Evolutionary conservation across 2,329 filamentous ascomycete species (phyloP), one percentile per base, ranked within the genome.

Genomic region (Dactylellina sp.): DNA sequence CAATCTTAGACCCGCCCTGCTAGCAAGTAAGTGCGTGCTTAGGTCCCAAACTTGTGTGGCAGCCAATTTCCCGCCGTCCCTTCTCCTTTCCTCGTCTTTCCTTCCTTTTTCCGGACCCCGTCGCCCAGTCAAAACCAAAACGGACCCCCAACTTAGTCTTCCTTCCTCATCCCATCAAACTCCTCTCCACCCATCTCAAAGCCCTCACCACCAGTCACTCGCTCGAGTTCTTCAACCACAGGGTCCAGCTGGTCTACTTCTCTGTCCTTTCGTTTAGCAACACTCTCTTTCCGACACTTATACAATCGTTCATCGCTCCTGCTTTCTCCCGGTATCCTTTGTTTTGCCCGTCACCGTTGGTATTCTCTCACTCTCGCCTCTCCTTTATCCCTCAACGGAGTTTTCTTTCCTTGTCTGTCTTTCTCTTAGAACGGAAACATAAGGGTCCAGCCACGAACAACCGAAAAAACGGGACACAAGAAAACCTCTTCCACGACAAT

Each of bases 201-300:
- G 50, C 60, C 35, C 66, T 72, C 53, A 72, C 68, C 68, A 56
- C 52, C 68, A 72, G 68, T 72, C 68, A 18, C 68, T 72, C 68
- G 68, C 68, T 72, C 68, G 60, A 72, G 66, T 72, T 53, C 53
- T 72, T 60, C 60, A 64, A 68, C 55, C 60, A 72, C 68, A 72
- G 68, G 68, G 68, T 72, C 44, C 68, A 72, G 68, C 68, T 72
- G 68, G 68, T 63, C 68, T 72, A 64, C 65, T 64, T 72, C 68
- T 72, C 68, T 72, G 68, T 72, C 42, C 50, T 59, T 71, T 71
- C 66, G 22, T 59, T 68, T 37, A 56, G 32, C 35, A 55, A 20
- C 57, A 57, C 66, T 71, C 28, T 71, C 49, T 62, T 71, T 53
- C 49, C 57, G 47, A 49, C 49, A 20, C 40, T 40, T 40, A 28